phyloP scores from a whole-genome alignment of 495 filamentous ascomycete genomes.

The Aspergillus funiculosus region DNA sequence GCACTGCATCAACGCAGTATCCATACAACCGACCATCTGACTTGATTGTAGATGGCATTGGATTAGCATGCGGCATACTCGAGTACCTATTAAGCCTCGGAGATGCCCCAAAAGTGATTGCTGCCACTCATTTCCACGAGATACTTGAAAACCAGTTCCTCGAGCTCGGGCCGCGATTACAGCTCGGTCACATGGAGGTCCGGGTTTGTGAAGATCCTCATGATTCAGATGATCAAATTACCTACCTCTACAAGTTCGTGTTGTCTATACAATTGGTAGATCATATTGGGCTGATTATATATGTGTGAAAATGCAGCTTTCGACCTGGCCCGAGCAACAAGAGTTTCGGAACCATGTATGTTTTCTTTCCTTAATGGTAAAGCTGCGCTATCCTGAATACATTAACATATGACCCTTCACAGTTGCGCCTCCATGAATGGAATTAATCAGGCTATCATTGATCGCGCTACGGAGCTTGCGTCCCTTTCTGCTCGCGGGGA shows the following conservation, averaged over 20 bases:
- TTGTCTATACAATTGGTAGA: neutral
- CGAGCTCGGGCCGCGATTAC: conserved; percentile 48
- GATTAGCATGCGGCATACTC: conserved; percentile 76
- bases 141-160: conserved; percentile 76
- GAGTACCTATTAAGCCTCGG: conserved; percentile 60
- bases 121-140: conserved; percentile 91
- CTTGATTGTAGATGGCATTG: conserved; percentile 84
- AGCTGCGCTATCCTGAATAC: neutral
- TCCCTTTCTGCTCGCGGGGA: conserved; percentile 64
- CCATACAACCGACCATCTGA: neutral
- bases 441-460: conserved; percentile 62
- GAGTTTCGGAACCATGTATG: conserved; percentile 71
- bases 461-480: conserved; percentile 71
- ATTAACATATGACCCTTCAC: conserved; percentile 5
- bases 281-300: conserved; percentile 21
- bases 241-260: conserved; percentile 74
- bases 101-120: conserved; percentile 75
- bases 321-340: conserved; percentile 64
- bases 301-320: too few relatives aligned
- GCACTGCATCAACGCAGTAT: neutral
- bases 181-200: conserved; percentile 87
- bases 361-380: neutral
- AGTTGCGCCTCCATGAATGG: conserved; percentile 81
- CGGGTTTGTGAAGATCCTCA: conserved; percentile 55
- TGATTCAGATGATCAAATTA: conserved; percentile 67